These are phyloP conservation scores for Theileria sp. DNA, from an alignment of 169 alveolate species.

Conservation along the genomic window DNA sequence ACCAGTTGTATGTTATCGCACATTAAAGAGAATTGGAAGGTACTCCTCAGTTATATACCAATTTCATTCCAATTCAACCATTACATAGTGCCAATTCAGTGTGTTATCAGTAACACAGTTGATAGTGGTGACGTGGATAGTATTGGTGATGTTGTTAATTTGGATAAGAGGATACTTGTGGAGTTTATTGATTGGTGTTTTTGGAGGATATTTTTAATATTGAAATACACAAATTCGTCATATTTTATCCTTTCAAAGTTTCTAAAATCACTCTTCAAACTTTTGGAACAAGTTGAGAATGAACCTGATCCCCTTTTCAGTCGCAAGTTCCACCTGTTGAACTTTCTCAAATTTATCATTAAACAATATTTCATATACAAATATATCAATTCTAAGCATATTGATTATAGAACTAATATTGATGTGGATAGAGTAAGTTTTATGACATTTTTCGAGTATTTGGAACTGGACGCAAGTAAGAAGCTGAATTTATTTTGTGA, in stretches of 20 bases:
- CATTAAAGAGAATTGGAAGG: conserved; percentile 31
- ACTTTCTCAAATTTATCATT: conserved; percentile 21
- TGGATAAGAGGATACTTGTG: not conserved
- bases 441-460: conserved; percentile 25
- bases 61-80: conserved; percentile 28
- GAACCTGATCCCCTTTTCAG: not conserved
- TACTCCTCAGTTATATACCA: conserved; percentile 60
- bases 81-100: conserved; percentile 18
- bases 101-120: not conserved
- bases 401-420: not conserved
- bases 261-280: conserved; percentile 19
- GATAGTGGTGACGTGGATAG: not conserved
- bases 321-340: conserved; percentile 19
- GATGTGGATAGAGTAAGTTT: not conserved
- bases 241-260: conserved; percentile 26
- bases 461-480: conserved; percentile 47
- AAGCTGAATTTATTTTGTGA: conserved; percentile 46
- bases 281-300: not conserved
- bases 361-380: conserved; percentile 42
- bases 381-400: not conserved
- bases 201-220: conserved; percentile 45
- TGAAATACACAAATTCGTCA: conserved; percentile 51
- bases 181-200: conserved; percentile 38
- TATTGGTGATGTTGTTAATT: not conserved
- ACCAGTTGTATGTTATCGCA: conserved; percentile 30